Evolutionary conservation across 148 eudicot species (phyloP), one percentile per base, ranked within the genome.

Genomic region (Rhododendron griersonianum): DNA sequence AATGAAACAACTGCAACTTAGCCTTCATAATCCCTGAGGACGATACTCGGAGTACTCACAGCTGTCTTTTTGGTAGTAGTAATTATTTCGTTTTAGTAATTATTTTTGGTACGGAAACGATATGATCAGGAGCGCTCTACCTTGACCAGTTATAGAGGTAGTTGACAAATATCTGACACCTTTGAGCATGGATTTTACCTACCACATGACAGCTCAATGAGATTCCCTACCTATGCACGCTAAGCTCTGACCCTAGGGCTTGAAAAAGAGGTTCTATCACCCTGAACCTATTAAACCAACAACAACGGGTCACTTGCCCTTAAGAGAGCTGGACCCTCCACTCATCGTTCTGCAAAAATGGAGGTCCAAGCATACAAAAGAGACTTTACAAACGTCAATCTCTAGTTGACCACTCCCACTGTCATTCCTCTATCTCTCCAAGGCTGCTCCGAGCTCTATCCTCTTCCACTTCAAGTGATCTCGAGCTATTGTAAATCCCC

Each of bases 311-410:
- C 18, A 71, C 76, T 13, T 14, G 39, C 33, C 39, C 75, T 69
- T 4, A 28, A 1, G 18, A 11, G 75, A 69, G 75, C 75, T 69
- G 37, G 37, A 69, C 37, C 37, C 76, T 71, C 76, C 21, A 1
- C 39, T 19, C 33, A 30, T 16, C 76, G 7, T 71, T 33, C 19
- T 67, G 33, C 76, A 71, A 13, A 71, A 71, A 71, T 71, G 39
- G 76, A 71, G 39, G 76, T 71, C 76, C 76, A 30, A 71, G 39
- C 76, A 71, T 33, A 71, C 76, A 30, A 71, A 71, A 71, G 76
- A 71, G 39, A 71, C 39, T 30, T 71, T 71, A 28, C 16, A 28
- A 30, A 71, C 7, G 7, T 71, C 76, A 30, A 30, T 71, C 76
- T 28, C 75, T 69, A 18, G 16, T 69, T 25, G 35, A 69, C 6